Evolutionary conservation across 805 yeast species (phyloP).

Genomic region (Zygoascus biomembranicola): DNA sequence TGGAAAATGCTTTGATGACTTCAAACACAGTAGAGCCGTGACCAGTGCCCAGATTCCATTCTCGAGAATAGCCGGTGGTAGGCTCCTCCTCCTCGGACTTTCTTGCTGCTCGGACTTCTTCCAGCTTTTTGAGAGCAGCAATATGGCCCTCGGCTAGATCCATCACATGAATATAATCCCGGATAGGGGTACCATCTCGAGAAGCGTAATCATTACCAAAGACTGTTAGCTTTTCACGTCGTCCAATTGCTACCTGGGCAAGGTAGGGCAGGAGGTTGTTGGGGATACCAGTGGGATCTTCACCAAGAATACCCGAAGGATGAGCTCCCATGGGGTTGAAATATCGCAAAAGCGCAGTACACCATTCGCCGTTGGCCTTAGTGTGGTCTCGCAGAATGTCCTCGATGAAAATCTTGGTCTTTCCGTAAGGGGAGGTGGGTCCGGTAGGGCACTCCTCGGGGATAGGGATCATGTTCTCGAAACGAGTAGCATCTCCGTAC

Average conservation of each 20-base stretch:
- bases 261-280: conserved; percentile 67
- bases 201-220: conserved; percentile 67
- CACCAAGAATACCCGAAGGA: conserved; percentile 72
- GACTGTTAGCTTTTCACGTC: conserved; percentile 55
- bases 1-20: conserved; percentile 54
- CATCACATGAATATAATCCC: conserved; percentile 75
- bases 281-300: conserved; percentile 72
- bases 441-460: conserved; percentile 71
- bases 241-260: conserved; percentile 71
- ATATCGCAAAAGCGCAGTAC: conserved; percentile 58
- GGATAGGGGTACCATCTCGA: conserved; percentile 71
- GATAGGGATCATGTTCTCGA: conserved; percentile 64
- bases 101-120: conserved; percentile 17
- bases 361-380: conserved; percentile 30
- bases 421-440: conserved; percentile 73
- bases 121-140: conserved; percentile 56
- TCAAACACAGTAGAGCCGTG: conserved; percentile 72
- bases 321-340: conserved; percentile 86
- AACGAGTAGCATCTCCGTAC: conserved; percentile 72
- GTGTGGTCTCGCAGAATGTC: conserved; percentile 48
- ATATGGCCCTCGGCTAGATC: conserved; percentile 74
- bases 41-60: conserved; percentile 82
- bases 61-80: conserved; percentile 48
- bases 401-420: conserved; percentile 61
- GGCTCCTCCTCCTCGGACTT: conserved; percentile 14